These are phyloP conservation scores for Colletotrichum eremochloae DNA, from an alignment of 2,329 filamentous ascomycete species.

Conservation along the genomic window DNA sequence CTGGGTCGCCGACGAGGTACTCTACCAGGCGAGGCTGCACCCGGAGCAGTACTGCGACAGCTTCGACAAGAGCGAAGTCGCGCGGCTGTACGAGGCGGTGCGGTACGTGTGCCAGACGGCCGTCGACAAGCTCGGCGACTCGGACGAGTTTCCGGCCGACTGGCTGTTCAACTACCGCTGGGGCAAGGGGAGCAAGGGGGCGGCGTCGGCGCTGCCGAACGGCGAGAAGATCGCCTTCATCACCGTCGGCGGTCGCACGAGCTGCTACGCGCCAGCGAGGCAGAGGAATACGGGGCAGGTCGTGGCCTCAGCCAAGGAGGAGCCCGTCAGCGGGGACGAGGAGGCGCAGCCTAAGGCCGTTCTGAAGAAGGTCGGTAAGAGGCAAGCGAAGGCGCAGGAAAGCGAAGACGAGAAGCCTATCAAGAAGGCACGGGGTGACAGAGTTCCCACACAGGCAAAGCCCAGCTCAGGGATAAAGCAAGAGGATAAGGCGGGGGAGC, in stretches of 20 bases:
- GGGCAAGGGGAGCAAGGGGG: constrained; percentile 87
- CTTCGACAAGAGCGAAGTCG: constrained; percentile 79
- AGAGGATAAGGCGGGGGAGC: constrained; percentile 17
- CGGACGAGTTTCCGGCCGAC: constrained; percentile 83
- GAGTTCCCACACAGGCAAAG: constrained; percentile 42
- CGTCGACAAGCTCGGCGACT: constrained; percentile 83
- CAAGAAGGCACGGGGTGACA: constrained; percentile 48
- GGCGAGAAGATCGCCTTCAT: constrained; percentile 88
- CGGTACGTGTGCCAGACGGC: constrained; percentile 85
- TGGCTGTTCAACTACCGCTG: constrained; percentile 93
- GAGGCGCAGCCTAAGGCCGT: constrained; percentile 39
- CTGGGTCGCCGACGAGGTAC: constrained; percentile 95
- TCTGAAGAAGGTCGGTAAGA: constrained; percentile 43
- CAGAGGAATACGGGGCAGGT: constrained; percentile 81
- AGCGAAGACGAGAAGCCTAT: constrained; percentile 47
- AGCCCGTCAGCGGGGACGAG: constrained; percentile 51
- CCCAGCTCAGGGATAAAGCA: constrained; percentile 31
- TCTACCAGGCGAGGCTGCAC: constrained; percentile 90
- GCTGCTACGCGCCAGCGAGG: constrained; percentile 85
- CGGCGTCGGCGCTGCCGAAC: constrained; percentile 77
- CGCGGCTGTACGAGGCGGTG: constrained; percentile 78
- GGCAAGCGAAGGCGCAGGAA: constrained; percentile 47
- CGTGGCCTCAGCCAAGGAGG: constrained; percentile 58
- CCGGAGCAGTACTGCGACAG: constrained; percentile 94
- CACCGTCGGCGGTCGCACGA: constrained; percentile 91